Evolutionary conservation across 768 basidiomycete genomes (phyloP).

Genomic region (Russula olivacea): DNA sequence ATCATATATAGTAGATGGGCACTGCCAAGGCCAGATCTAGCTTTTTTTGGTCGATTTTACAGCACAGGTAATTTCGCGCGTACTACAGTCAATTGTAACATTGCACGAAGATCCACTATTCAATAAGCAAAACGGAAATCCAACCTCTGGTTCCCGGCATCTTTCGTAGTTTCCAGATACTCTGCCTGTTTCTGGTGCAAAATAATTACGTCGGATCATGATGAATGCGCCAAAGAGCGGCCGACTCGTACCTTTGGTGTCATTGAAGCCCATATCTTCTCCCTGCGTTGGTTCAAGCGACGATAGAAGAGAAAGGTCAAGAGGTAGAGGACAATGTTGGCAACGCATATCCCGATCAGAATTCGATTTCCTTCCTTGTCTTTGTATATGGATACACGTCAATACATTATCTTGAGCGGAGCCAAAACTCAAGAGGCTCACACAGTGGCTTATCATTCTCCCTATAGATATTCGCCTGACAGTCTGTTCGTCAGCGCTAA

Average conservation of each 20-base stretch:
- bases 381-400: constrained; percentile 32
- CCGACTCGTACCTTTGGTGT: constrained; percentile 37
- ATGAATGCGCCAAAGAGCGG: background rate
- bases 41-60: background rate
- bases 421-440: constrained; percentile 18
- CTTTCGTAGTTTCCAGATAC: constrained; percentile 56
- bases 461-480: background rate
- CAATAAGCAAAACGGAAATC: constrained; percentile 58
- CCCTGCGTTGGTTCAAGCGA: constrained; percentile 42
- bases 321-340: constrained; percentile 51
- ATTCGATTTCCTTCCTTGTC: constrained; percentile 55
- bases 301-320: constrained; percentile 52
- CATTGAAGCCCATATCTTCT: constrained; percentile 48
- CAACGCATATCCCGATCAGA: constrained; percentile 48
- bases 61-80: background rate
- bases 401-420: background rate
- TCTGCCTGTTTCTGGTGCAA: constrained; percentile 43
- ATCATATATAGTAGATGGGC: no score
- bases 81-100: no score
- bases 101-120: background rate
- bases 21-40: no score
- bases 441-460: background rate
- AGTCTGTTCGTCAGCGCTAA: background rate
- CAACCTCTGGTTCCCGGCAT: constrained; percentile 52
- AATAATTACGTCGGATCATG: background rate